Evolutionary conservation across 2,329 filamentous ascomycete species (phyloP).

Genomic region (Aureobasidium mangrovei): DNA sequence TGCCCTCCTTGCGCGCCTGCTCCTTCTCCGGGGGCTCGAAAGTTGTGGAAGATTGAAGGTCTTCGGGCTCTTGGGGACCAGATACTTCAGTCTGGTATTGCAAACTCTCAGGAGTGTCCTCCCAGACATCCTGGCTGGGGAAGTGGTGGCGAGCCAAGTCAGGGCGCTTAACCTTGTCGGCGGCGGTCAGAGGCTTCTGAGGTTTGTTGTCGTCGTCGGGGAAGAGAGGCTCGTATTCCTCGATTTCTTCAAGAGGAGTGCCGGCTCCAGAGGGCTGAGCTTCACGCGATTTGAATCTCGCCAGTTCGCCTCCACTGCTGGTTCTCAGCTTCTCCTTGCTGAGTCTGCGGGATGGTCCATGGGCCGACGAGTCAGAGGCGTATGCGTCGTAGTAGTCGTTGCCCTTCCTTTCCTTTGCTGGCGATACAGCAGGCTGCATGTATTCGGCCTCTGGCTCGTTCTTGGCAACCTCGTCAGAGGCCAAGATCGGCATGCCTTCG

Average conservation of each 20-base stretch:
- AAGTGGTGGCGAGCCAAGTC: constrained; percentile 55
- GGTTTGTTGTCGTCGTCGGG: constrained; percentile 59
- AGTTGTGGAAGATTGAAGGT: constrained; percentile 31
- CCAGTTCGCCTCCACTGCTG: constrained; percentile 42
- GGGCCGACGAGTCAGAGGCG: constrained; percentile 29
- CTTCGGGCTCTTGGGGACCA: constrained; percentile 59
- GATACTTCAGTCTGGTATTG: constrained; percentile 72
- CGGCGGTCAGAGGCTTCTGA: constrained; percentile 43
- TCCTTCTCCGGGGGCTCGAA: constrained; percentile 44
- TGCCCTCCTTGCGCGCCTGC: constrained; percentile 37
- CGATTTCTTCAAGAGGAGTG: constrained; percentile 75
- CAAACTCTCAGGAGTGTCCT: constrained; percentile 82
- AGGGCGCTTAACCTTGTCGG: constrained; percentile 48
- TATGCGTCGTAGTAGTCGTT: constrained; percentile 47
- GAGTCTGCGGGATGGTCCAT: constrained; percentile 40
- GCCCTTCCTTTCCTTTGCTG: constrained; percentile 52
- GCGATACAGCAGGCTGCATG: constrained; percentile 74
- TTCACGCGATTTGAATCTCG: constrained; percentile 46
- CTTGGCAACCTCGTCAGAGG: constrained; percentile 77
- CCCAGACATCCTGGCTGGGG: constrained; percentile 94
- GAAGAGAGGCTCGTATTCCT: constrained; percentile 93
- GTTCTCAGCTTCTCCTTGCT: constrained; percentile 53
- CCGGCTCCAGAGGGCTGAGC: constrained; percentile 42
- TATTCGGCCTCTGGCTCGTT: constrained; percentile 61
- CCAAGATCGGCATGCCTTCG: constrained; percentile 72